phyloP scores from a whole-genome alignment of 805 yeast species.

The Cyberlindnera misumaiensis region DNA sequence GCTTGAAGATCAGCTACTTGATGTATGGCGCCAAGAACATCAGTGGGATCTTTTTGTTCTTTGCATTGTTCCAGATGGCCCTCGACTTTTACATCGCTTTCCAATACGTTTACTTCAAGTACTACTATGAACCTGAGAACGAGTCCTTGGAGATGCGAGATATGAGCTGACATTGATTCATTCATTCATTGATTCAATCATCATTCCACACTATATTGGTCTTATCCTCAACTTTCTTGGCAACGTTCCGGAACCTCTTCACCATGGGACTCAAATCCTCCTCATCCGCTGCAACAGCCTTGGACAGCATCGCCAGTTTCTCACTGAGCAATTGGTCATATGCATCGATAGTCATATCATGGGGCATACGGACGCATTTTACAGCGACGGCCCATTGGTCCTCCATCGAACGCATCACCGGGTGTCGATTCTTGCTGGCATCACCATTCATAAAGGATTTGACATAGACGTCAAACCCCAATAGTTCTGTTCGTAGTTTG shows the following conservation, averaged over 20 bases:
- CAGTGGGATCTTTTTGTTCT: slow-evolving; percentile 55
- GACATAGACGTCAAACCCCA: slow-evolving; percentile 34
- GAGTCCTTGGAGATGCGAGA: slow-evolving; percentile 11
- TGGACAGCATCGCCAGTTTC: slow-evolving; percentile 20
- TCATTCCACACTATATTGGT: slow-evolving; percentile 18
- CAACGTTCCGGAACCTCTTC: slow-evolving; percentile 23
- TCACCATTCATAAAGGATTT: slow-evolving; percentile 31
- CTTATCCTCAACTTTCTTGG: slow-evolving; percentile 12
- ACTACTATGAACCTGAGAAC: slow-evolving; percentile 21
- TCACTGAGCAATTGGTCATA: slow-evolving; percentile 22
- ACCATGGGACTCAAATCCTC: slow-evolving; percentile 18
- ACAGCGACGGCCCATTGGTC: slow-evolving; percentile 29
- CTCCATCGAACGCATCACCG: slow-evolving; percentile 15
- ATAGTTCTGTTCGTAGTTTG: slow-evolving; percentile 17
- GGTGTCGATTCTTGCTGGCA: slow-evolving; percentile 17
- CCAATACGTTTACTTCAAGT: slow-evolving; percentile 62
- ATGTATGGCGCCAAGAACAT: slow-evolving; percentile 71
- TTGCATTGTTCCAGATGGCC: slow-evolving; percentile 72
- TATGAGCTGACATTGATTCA: slow-evolving; percentile 5
- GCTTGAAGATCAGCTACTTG: slow-evolving; percentile 66
- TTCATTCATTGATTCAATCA: slow-evolving; percentile 12
- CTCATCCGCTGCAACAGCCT: slow-evolving; percentile 13
- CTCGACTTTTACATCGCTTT: slow-evolving; percentile 67
- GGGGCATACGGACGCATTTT: slow-evolving; percentile 21
- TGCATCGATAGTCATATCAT: slow-evolving; percentile 10